These are phyloP conservation scores for Fusarium hostae DNA, from an alignment of 2,329 filamentous ascomycete species.

Conservation along the genomic window DNA sequence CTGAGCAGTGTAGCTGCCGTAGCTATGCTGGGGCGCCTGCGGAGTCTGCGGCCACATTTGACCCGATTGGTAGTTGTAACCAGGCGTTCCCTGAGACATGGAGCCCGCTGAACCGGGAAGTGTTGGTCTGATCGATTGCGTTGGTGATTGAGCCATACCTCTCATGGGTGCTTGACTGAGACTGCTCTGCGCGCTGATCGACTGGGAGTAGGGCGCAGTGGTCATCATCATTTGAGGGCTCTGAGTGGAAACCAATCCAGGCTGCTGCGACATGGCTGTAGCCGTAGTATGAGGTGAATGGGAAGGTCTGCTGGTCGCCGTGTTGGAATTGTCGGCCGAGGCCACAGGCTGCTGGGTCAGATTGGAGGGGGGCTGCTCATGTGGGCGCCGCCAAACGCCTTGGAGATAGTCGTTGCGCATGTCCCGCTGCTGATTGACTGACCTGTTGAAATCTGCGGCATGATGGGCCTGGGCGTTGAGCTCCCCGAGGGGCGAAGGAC, in stretches of 20 bases:
- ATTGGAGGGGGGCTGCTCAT: constrained; percentile 74
- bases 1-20: constrained; percentile 64
- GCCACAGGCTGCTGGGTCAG: constrained; percentile 61
- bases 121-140: constrained; percentile 74
- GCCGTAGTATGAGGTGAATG: constrained; percentile 69
- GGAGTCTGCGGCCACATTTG: constrained; percentile 76
- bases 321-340: constrained; percentile 54
- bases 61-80: constrained; percentile 71
- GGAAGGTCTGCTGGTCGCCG: constrained; percentile 63
- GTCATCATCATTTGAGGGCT: constrained; percentile 75
- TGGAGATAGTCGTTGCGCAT: constrained; percentile 84
- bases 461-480: constrained; percentile 88
- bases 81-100: constrained; percentile 63
- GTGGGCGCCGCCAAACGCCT: constrained; percentile 82
- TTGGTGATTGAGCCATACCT: constrained; percentile 65
- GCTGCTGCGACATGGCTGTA: constrained; percentile 66
- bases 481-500: constrained; percentile 79
- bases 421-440: constrained; percentile 80
- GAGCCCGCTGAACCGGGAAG: constrained; percentile 63
- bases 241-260: constrained; percentile 68
- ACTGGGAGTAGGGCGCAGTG: constrained; percentile 74
- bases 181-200: constrained; percentile 76
- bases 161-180: constrained; percentile 79
- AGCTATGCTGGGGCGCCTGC: constrained; percentile 68
- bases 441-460: constrained; percentile 90